Conservation (phyloP, 148 eudicot genomes). For the Rhododendron ferrugineum region DNA sequence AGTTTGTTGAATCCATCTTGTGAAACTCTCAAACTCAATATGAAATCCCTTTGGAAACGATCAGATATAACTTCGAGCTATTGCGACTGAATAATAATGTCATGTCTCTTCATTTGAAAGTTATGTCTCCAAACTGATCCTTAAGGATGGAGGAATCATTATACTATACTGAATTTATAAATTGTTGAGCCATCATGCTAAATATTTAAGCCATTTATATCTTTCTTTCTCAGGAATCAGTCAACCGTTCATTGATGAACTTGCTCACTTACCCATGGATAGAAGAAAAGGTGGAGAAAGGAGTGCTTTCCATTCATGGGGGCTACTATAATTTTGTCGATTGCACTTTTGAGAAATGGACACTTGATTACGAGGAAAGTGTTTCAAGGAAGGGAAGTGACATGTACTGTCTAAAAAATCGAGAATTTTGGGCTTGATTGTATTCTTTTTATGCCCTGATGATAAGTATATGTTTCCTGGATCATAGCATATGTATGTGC, state of each 20-base stretch:
- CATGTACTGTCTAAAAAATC: slow-evolving; percentile 36
- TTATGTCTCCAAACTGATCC: neutral
- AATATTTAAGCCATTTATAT: neutral
- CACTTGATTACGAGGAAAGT: slow-evolving; percentile 50
- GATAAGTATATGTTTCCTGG: neutral
- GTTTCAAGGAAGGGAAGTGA: slow-evolving; percentile 17
- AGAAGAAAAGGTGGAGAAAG: slow-evolving; percentile 65
- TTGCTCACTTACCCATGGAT: slow-evolving; percentile 97
- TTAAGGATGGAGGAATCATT: neutral
- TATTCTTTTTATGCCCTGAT: neutral
- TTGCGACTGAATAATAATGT: neutral
- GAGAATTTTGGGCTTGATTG: slow-evolving; percentile 62
- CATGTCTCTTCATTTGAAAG: neutral
- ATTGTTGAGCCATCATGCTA: neutral
- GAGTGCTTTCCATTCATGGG: slow-evolving; percentile 72
- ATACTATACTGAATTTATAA: neutral
- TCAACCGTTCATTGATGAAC: slow-evolving; percentile 68
- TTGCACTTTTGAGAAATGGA: slow-evolving; percentile 95
- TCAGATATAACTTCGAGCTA: neutral
- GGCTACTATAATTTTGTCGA: slow-evolving; percentile 84
- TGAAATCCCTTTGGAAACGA: neutral
- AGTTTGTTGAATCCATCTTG: neutral
- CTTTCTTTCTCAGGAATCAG: slow-evolving; percentile 55
- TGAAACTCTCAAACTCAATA: neutral
- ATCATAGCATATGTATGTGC: neutral